Evolutionary conservation across 257 asterid genomes (phyloP).

Genomic region (Orobanche coerulescens): DNA sequence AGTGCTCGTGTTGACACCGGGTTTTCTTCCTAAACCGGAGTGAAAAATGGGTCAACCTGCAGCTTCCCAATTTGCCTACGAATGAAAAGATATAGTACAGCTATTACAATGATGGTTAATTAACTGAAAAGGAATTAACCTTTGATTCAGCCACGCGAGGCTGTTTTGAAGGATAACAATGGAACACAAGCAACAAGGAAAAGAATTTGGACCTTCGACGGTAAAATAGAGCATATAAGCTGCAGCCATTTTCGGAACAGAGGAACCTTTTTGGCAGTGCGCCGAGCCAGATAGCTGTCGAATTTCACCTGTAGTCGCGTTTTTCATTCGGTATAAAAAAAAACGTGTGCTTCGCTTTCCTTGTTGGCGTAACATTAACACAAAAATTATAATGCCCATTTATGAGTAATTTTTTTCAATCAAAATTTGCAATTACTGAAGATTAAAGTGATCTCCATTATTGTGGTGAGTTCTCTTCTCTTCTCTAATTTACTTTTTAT

Average conservation of each 20-base stretch:
- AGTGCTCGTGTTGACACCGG: constrained; percentile 12
- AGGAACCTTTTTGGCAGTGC: background rate
- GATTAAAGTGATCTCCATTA: too few species aligned
- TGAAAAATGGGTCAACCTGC: constrained; percentile 26
- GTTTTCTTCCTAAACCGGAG: constrained; percentile 8
- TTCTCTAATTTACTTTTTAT: too few species aligned
- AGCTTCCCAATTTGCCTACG: constrained; percentile 36
- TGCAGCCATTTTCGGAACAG: constrained; percentile 26
- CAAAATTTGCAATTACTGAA: too few species aligned
- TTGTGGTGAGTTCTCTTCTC: too few species aligned
- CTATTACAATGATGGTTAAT: constrained; percentile 15
- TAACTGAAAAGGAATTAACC: background rate
- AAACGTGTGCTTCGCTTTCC: too few species aligned
- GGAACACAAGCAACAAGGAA: background rate
- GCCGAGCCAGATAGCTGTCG: background rate
- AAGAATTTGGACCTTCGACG: constrained; percentile 20
- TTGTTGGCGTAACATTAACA: too few species aligned
- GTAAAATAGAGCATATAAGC: constrained; percentile 23
- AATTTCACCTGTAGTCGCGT: constrained; percentile 7
- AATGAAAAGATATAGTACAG: constrained; percentile 17
- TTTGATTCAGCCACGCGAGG: background rate
- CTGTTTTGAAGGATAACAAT: background rate
- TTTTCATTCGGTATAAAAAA: too few species aligned
- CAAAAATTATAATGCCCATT: too few species aligned
- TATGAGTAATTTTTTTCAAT: too few species aligned